phyloP scores from a whole-genome alignment of 1,284 basidiomycete species.

The Ceratobasidium theobromae region DNA sequence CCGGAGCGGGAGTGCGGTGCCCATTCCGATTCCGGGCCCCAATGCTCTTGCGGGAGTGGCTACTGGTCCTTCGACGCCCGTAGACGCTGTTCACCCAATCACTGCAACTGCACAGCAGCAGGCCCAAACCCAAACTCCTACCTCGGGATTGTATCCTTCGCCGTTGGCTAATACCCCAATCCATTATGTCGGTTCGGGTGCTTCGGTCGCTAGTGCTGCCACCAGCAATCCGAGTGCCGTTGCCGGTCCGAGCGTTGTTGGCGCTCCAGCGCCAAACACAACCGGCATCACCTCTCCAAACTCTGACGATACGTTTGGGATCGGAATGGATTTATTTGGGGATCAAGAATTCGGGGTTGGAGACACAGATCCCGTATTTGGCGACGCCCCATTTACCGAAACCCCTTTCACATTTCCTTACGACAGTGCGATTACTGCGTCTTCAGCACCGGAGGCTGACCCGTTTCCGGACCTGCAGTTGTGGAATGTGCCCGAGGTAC shows the following conservation, averaged over 20 bases:
- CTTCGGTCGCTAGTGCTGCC: neutral
- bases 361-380: neutral
- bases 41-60: neutral
- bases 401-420: neutral
- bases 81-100: neutral
- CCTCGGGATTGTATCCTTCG: neutral
- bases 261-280: too few species aligned
- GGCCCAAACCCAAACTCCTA: slow-evolving; percentile 8
- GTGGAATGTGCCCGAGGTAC: neutral
- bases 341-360: slow-evolving; percentile 18
- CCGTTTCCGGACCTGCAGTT: neutral
- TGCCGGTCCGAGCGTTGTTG: neutral
- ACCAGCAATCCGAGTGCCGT: neutral
- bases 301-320: neutral
- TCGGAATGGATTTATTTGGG: slow-evolving; percentile 27
- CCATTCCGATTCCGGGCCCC: neutral
- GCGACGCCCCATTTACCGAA: neutral
- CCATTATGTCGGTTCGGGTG: neutral
- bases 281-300: neutral
- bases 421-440: neutral
- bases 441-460: neutral
- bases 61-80: slow-evolving; percentile 16
- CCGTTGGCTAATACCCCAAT: slow-evolving; percentile 13
- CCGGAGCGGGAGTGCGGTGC: slow-evolving; percentile 18
- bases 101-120: neutral